Conservation (phyloP, 2,329 filamentous ascomycete species). For the Coniochaeta sp. region DNA sequence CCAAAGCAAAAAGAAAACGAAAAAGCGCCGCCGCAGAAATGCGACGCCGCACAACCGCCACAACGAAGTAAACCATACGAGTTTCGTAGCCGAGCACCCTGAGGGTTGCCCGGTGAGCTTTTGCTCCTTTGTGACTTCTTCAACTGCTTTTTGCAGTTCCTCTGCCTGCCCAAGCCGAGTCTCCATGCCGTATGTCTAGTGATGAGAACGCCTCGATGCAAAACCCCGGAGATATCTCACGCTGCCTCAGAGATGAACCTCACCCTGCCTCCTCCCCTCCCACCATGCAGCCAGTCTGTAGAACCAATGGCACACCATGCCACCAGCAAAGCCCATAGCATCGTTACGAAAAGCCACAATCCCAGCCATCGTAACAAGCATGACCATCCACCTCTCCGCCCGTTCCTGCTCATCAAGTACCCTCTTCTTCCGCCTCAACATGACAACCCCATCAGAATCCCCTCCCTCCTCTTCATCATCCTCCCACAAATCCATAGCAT, state of each 20-base stretch:
- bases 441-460: neutral
- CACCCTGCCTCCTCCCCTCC: conserved; percentile 15
- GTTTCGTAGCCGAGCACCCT: too few species aligned
- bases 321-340: conserved; percentile 76
- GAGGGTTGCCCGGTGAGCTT: too few species aligned
- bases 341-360: conserved; percentile 86
- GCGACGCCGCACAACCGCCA: too few species aligned
- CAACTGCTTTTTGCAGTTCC: too few species aligned
- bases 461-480: conserved; percentile 32
- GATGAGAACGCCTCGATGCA: too few species aligned
- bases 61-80: too few species aligned
- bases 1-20: too few species aligned
- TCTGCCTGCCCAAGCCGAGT: too few species aligned
- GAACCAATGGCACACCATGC: conserved; percentile 70
- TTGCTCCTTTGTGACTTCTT: too few species aligned
- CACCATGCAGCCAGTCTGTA: conserved; percentile 43
- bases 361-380: conserved; percentile 80
- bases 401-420: conserved; percentile 60
- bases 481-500: conserved; percentile 54
- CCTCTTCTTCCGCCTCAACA: conserved; percentile 35
- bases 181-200: too few species aligned
- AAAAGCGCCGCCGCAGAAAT: too few species aligned
- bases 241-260: neutral
- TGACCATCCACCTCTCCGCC: conserved; percentile 74
- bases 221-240: too few species aligned